phyloP scores from a whole-genome alignment of 2,329 filamentous ascomycete genomes.

The Ceratocystis colombiana region DNA sequence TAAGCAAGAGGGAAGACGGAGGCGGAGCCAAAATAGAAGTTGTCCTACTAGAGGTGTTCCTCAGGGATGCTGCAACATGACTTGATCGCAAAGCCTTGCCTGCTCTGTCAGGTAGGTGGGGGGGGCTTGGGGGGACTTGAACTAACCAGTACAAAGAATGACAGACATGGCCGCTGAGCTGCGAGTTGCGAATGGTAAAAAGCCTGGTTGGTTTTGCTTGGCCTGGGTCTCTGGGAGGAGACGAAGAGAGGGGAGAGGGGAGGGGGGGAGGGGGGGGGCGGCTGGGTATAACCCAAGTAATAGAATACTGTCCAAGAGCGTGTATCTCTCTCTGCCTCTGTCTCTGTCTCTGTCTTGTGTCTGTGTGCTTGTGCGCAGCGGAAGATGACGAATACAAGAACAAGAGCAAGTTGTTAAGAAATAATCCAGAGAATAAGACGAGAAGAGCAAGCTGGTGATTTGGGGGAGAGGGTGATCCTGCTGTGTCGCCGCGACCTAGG shows the following conservation, averaged over 20 bases:
- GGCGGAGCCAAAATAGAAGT: background rate
- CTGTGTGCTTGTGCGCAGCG: no score
- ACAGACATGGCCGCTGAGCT: constrained; percentile 42
- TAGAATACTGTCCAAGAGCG: background rate
- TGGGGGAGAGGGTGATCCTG: background rate
- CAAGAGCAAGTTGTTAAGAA: background rate
- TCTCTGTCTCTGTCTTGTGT: no score
- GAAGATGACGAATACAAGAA: no score
- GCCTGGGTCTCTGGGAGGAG: background rate
- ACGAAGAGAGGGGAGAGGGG: background rate
- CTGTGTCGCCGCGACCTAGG: background rate
- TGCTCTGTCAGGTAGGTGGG: background rate
- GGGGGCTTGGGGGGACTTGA: background rate
- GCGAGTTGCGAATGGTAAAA: background rate
- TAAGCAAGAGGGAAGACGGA: background rate
- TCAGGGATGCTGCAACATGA: no score
- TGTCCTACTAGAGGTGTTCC: no score
- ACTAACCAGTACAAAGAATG: constrained; percentile 51
- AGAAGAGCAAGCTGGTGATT: no score
- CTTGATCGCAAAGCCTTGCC: background rate
- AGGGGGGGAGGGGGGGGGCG: background rate
- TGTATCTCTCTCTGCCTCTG: no score
- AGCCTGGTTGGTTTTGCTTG: background rate
- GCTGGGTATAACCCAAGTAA: background rate
- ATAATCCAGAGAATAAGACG: background rate